Conservation (phyloP, 2,329 filamentous ascomycete genomes). For the Penicillium occitanis region DNA sequence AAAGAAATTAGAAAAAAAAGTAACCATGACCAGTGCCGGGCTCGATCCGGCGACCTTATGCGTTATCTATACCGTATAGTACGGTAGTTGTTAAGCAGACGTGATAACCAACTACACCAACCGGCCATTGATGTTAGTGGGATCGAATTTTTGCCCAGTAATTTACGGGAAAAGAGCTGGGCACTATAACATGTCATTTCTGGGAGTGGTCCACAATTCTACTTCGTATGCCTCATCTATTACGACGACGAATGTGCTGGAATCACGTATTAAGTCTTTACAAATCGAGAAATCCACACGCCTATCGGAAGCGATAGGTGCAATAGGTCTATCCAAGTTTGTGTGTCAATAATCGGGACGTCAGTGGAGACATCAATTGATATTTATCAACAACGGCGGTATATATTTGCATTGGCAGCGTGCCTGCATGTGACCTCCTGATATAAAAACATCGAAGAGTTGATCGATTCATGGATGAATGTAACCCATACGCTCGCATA, state of each 20-base stretch:
- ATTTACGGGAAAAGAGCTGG: not conserved
- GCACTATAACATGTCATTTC: not conserved
- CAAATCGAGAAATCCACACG: not conserved
- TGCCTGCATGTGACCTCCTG: not conserved
- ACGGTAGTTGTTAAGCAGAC: no score
- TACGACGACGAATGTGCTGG: not conserved
- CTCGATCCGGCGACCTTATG: not conserved
- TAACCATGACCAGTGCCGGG: not conserved
- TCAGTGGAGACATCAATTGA: not conserved
- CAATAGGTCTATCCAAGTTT: not conserved
- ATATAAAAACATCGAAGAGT: not conserved
- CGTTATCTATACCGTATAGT: not conserved
- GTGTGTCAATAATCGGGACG: not conserved
- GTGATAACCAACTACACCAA: conserved; percentile 4
- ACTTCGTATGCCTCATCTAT: not conserved
- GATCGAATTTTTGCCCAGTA: not conserved
- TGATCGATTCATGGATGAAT: not conserved
- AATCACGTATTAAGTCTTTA: not conserved
- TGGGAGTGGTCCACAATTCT: not conserved
- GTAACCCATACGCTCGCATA: not conserved
- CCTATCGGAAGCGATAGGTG: not conserved
- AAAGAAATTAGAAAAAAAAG: not conserved
- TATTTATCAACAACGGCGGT: not conserved
- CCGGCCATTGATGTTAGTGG: not conserved
- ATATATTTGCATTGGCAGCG: not conserved